These are phyloP conservation scores for Fusarium torulosum DNA, from an alignment of 2,329 filamentous ascomycete genomes.

Conservation along the genomic window DNA sequence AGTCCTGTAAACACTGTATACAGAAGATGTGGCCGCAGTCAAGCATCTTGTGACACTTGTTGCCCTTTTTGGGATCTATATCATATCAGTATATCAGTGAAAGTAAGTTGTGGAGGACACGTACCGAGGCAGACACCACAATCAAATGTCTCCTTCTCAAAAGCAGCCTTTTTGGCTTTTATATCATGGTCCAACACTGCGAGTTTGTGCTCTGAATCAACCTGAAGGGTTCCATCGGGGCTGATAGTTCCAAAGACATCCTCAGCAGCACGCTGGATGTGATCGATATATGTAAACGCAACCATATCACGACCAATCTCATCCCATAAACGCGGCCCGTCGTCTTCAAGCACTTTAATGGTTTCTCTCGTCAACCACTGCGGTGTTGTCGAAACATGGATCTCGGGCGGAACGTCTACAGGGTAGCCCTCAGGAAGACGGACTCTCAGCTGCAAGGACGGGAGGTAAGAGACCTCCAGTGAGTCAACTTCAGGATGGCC, in stretches of 20 bases:
- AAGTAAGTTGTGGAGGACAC: slow-evolving; percentile 31
- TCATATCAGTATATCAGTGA: background rate
- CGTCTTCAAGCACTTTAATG: slow-evolving; percentile 63
- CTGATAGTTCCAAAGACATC: slow-evolving; percentile 70
- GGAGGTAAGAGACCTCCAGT: slow-evolving; percentile 68
- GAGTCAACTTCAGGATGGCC: slow-evolving; percentile 55
- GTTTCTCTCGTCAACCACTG: slow-evolving; percentile 67
- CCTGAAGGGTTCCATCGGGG: slow-evolving; percentile 61
- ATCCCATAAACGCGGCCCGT: slow-evolving; percentile 70
- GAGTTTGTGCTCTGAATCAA: slow-evolving; percentile 72
- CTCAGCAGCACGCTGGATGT: slow-evolving; percentile 69
- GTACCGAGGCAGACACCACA: slow-evolving; percentile 84
- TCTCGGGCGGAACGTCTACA: slow-evolving; percentile 61
- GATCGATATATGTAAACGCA: slow-evolving; percentile 73
- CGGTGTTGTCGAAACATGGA: slow-evolving; percentile 66
- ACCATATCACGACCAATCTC: slow-evolving; percentile 70
- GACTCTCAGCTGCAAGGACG: slow-evolving; percentile 67
- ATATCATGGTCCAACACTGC: slow-evolving; percentile 83
- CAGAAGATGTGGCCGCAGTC: slow-evolving; percentile 95
- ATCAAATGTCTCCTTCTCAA: slow-evolving; percentile 86
- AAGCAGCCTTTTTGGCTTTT: slow-evolving; percentile 78
- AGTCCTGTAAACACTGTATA: slow-evolving; percentile 85
- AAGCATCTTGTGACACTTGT: slow-evolving; percentile 81
- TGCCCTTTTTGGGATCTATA: slow-evolving; percentile 88
- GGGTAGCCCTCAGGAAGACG: slow-evolving; percentile 71